Evolutionary conservation across 208 protist genomes (phyloP).

Genomic region (Porcisia hertigi): DNA sequence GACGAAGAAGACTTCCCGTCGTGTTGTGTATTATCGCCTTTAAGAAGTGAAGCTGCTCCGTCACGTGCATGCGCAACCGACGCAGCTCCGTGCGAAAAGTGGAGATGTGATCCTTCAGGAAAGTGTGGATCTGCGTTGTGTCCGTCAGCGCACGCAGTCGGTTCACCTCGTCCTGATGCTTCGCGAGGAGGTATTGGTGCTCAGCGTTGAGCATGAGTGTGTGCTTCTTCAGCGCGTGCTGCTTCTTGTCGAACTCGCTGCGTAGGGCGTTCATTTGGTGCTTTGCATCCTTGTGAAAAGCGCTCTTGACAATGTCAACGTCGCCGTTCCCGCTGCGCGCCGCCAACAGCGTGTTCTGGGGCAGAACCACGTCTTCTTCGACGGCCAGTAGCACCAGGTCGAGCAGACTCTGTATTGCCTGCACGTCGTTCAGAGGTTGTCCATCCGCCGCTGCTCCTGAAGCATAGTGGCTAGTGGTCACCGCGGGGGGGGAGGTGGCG

Average conservation of each 20-base stretch:
- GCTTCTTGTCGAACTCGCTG: slow-evolving; percentile 51
- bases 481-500: neutral
- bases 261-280: slow-evolving; percentile 39
- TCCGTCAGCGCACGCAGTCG: slow-evolving; percentile 67
- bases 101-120: slow-evolving; percentile 35
- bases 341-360: slow-evolving; percentile 31
- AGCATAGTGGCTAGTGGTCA: neutral
- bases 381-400: slow-evolving; percentile 86
- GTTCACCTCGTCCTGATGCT: slow-evolving; percentile 69
- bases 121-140: slow-evolving; percentile 36
- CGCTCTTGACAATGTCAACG: slow-evolving; percentile 23
- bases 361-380: slow-evolving; percentile 64
- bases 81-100: slow-evolving; percentile 54
- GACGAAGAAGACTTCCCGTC: slow-evolving; percentile 50
- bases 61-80: slow-evolving; percentile 34
- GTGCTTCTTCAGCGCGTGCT: slow-evolving; percentile 60
- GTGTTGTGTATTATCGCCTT: slow-evolving; percentile 47
- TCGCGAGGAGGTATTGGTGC: slow-evolving; percentile 42
- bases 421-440: slow-evolving; percentile 33
- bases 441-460: slow-evolving; percentile 10
- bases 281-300: slow-evolving; percentile 36
- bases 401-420: slow-evolving; percentile 76
- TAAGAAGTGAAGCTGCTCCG: slow-evolving; percentile 58
- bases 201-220: slow-evolving; percentile 47
- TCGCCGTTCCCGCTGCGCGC: slow-evolving; percentile 18